Evolutionary conservation across 2,329 filamentous ascomycete species (phyloP).

Genomic region (Colletotrichum cereale): DNA sequence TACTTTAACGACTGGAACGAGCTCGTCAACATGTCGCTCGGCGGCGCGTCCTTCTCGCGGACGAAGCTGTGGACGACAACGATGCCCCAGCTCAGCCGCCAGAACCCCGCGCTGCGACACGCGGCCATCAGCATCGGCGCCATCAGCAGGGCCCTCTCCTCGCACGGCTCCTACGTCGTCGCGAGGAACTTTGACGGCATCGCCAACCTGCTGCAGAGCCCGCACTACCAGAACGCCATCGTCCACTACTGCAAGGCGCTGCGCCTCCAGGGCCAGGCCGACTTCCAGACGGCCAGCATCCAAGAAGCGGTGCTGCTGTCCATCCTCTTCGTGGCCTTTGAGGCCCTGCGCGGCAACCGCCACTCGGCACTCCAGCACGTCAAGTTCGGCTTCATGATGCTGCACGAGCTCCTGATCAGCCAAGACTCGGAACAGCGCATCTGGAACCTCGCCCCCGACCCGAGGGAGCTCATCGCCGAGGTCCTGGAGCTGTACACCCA

Average conservation of each 20-base stretch:
- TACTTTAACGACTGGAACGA: conserved; percentile 41
- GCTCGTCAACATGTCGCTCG: conserved; percentile 31
- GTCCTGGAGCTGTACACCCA: conserved; percentile 35
- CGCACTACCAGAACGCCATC: conserved; percentile 54
- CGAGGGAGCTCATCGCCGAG: conserved; percentile 34
- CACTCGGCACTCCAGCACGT: conserved; percentile 56
- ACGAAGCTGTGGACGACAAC: conserved; percentile 53
- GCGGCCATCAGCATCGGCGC: conserved; percentile 58
- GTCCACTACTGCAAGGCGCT: conserved; percentile 57
- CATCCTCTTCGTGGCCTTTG: conserved; percentile 57
- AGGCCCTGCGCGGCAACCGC: conserved; percentile 55
- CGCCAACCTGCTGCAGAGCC: conserved; percentile 35
- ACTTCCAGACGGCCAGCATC: conserved; percentile 51
- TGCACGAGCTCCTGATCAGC: conserved; percentile 29
- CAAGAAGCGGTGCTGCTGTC: conserved; percentile 55
- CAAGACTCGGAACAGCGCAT: conserved; percentile 21
- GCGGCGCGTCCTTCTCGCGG: conserved; percentile 24
- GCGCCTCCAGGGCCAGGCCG: conserved; percentile 54
- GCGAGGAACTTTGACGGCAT: conserved; percentile 26
- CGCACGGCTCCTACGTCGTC: conserved; percentile 22
- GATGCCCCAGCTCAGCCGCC: conserved; percentile 42
- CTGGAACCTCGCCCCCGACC: conserved; percentile 37
- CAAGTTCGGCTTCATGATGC: conserved; percentile 51
- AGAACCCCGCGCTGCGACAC: conserved; percentile 48
- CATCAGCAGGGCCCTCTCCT: conserved; percentile 48